These are phyloP conservation scores for Albugo candida DNA, from an alignment of 352 stramenopile genomes.

Conservation along the genomic window DNA sequence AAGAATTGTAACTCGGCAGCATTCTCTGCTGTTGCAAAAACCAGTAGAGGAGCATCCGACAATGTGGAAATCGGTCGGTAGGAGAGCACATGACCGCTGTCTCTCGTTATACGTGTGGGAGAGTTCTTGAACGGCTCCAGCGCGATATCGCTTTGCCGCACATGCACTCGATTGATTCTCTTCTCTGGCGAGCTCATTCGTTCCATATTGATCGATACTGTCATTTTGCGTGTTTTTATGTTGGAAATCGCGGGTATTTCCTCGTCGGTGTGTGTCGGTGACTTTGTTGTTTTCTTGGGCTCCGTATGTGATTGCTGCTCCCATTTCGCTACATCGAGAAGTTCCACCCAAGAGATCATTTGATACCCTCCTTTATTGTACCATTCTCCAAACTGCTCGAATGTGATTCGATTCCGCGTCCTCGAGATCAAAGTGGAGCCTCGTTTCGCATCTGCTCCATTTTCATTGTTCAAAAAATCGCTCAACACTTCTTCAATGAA, in stretches of 20 bases:
- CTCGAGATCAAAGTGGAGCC: background rate
- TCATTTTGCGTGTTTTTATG: no score
- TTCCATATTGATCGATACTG: no score
- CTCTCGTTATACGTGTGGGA: slow-evolving; percentile 3
- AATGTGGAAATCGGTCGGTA: slow-evolving; percentile 12
- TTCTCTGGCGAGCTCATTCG: slow-evolving; percentile 10
- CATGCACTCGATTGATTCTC: slow-evolving; percentile 37
- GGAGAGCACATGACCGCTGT: background rate
- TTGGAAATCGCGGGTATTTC: no score
- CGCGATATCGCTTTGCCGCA: slow-evolving; percentile 70
- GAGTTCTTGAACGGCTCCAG: slow-evolving; percentile 1
- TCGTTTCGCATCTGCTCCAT: slow-evolving; percentile 17
- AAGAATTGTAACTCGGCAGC: slow-evolving; percentile 67
- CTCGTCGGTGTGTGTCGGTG: no score
- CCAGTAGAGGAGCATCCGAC: slow-evolving; percentile 63
- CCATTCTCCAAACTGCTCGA: slow-evolving; percentile 82
- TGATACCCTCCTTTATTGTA: slow-evolving; percentile 72
- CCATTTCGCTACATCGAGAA: slow-evolving; percentile 70
- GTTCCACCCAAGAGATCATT: slow-evolving; percentile 70
- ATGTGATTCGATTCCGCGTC: slow-evolving; percentile 28
- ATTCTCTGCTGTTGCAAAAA: slow-evolving; percentile 48
- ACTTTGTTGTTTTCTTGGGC: no score
- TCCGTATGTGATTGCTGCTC: slow-evolving; percentile 20
- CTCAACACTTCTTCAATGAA: slow-evolving; percentile 74
- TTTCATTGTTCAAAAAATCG: slow-evolving; percentile 59